A percentile compares a stretch with the other conserved stretches of the same genome.
Conservation (phyloP, 2,329 filamentous ascomycete genomes). For the Chaetoscypha palmicola region DNA sequence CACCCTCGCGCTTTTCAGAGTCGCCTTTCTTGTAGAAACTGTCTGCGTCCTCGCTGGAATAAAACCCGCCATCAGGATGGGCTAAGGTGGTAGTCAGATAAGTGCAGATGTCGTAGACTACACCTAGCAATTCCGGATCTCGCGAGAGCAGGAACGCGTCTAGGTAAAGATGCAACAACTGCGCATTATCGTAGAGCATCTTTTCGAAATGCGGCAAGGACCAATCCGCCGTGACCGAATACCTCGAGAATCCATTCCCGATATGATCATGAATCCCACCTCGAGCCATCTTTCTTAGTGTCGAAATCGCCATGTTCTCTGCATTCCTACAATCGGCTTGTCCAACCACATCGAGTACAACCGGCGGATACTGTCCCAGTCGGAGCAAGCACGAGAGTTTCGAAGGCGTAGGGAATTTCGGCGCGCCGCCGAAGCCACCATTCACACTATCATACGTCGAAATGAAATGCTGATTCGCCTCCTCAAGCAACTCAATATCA, state of each 20-base stretch:
- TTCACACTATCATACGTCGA: slow-evolving; percentile 71
- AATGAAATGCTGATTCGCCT: slow-evolving; percentile 75
- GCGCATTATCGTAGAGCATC: slow-evolving; percentile 87
- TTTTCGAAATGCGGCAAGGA: slow-evolving; percentile 95
- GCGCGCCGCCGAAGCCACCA: slow-evolving; percentile 72
- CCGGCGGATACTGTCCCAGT: slow-evolving; percentile 61
- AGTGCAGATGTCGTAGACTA: slow-evolving; percentile 75
- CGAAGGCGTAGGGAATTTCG: slow-evolving; percentile 84
- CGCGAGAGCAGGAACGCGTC: slow-evolving; percentile 63
- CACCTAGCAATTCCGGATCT: slow-evolving; percentile 66
- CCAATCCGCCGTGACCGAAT: slow-evolving; percentile 89
- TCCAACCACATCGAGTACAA: slow-evolving; percentile 83
- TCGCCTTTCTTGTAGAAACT: slow-evolving; percentile 70
- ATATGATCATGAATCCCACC: slow-evolving; percentile 69
- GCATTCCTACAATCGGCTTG: slow-evolving; percentile 67
- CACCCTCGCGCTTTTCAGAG: slow-evolving; percentile 78
- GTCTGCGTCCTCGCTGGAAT: slow-evolving; percentile 85
- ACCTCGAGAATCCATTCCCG: slow-evolving; percentile 72
- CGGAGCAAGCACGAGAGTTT: slow-evolving; percentile 79
- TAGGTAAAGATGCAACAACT: slow-evolving; percentile 75
- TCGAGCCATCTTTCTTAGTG: slow-evolving; percentile 69
- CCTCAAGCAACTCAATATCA: slow-evolving; percentile 85
- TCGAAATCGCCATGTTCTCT: slow-evolving; percentile 71
- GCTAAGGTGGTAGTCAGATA: slow-evolving; percentile 75
- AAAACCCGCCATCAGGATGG: slow-evolving; percentile 66